Evolutionary conservation across 768 basidiomycete genomes (phyloP), one percentile per base, ranked within the genome.

Genomic region (Leccinum broughii): DNA sequence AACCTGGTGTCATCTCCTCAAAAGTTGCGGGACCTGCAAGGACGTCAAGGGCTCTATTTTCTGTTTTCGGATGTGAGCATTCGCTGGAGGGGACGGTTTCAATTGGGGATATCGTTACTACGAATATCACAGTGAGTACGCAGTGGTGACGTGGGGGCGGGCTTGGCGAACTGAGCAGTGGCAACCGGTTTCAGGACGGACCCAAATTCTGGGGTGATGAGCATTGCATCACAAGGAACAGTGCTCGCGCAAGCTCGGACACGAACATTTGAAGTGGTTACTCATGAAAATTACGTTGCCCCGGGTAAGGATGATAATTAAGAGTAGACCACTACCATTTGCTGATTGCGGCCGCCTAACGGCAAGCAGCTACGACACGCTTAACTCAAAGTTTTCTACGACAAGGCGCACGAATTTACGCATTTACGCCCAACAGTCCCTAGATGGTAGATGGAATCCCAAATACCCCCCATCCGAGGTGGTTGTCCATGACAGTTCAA

Each of bases 21-120:
- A 51, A 83, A 87, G 54, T 77, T 94, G 67, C 85, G 89, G 62
- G 91, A 96, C 72, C 80, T 90, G 41, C 85, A 90, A 71, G 92
- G 92, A 58, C 85, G 88, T 54, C 79, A 81, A 67, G 90, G 93
- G n/a, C 78, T 92, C 50, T 95, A 90, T 73, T 95, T 97, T 68
- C 76, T 94, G 56, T 97, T 95, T 68, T 88, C 94, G 7, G 94
- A 97, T 74, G 92, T 92, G 67, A 93, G 92, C 71, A 85, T 96
- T 58, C 84, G 92, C 17, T 83, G 83, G 78, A 80, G 84, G 26
- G 94, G 94, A 8, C 82, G 80, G 17, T 97, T 88, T 76, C 84
- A 85, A 68, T 80, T 95, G 57, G 84, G 86, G 55, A 81, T 93
- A 57, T 86, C 83, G 54, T 80, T 95, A 55, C 79, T 92, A 73